Evolutionary conservation across 2,329 filamentous ascomycete species (phyloP), one percentile per base, ranked within the genome.

Genomic region (Pseudocercospora eumusae): DNA sequence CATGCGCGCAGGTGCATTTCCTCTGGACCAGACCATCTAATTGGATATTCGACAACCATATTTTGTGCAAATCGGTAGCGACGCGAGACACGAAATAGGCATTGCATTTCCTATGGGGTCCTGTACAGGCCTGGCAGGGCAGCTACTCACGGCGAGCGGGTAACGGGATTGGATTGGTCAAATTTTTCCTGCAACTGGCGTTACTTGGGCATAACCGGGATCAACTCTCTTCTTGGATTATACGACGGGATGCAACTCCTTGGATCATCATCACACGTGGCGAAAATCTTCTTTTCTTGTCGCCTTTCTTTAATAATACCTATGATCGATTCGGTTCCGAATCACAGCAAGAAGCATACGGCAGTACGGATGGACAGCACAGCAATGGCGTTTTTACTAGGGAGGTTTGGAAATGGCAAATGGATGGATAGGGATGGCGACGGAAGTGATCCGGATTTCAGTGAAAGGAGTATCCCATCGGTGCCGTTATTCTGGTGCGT

Each of bases 351-450:
- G 36, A 28, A 52, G 47, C 15, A 52, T 52, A 52, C 47, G 23
- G 47, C 47, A 52, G 47, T 25, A 52, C 47, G 44, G 23, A 28
- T 10, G 23, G 47, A 28, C 47, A 28, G 47, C 47, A 52, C 47
- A 52, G 47, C 47, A 52, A 28, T 15, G 47, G 47, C 47, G 47
- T 52, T 52, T 28, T 52, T 40, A 40, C 36, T 40, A 18, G 36
- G 36, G 13, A 8, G 15, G 13, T 40, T 40, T 40, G 36, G 36
- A 40, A 40, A 40, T 18, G 36, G 44, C 18, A 23, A 47, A 21
- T 47, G 44, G 44, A 47, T 45, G 18, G 18, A 23, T 23, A 23
- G 3, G 21, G 42, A n/a, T 47, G 18, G 20, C 18, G 21, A 21
- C 18, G 44, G 44, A 47, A 47, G 20, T 3, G 36, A n/a, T 40